phyloP scores from a whole-genome alignment of 345 rosid species.

The Moricandia moricandioides region DNA sequence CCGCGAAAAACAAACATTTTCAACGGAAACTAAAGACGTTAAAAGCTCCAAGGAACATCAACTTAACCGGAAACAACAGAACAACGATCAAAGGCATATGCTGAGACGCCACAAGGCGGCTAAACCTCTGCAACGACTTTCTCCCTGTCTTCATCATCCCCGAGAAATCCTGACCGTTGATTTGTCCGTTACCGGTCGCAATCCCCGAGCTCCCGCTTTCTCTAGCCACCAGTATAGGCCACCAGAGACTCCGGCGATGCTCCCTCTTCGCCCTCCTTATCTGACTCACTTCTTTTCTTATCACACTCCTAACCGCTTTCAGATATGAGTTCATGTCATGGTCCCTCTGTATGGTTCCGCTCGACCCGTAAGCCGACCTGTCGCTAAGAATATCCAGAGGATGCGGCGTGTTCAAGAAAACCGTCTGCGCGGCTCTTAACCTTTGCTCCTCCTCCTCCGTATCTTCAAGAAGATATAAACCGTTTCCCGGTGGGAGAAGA shows the following conservation, averaged over 20 bases:
- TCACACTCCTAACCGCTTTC: conserved; percentile 55
- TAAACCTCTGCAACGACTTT: conserved; percentile 63
- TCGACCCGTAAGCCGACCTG: conserved; percentile 70
- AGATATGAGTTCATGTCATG: conserved; percentile 79
- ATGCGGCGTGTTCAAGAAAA: conserved; percentile 79
- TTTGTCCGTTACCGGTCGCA: conserved; percentile 28
- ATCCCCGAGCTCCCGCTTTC: conserved; percentile 32
- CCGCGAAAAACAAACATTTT: conserved; percentile 10
- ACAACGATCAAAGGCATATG: conserved; percentile 80
- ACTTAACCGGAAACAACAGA: conserved; percentile 61
- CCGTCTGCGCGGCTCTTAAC: conserved; percentile 51
- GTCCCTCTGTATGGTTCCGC: conserved; percentile 74
- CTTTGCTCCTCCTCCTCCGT: conserved; percentile 54
- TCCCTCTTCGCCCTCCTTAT: conserved; percentile 58
- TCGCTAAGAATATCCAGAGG: conserved; percentile 84
- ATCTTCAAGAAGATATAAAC: conserved; percentile 56
- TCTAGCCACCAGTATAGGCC: conserved; percentile 51
- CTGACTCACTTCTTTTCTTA: conserved; percentile 61
- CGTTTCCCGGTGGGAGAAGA: conserved; percentile 79
- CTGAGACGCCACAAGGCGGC: conserved; percentile 75
- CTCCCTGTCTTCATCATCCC: conserved; percentile 61
- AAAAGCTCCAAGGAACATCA: conserved; percentile 59
- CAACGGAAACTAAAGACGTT: conserved; percentile 41
- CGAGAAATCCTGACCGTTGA: conserved; percentile 49
- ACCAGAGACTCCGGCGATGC: conserved; percentile 60